phyloP scores from a whole-genome alignment of 208 protist species.

The Leishmania turanica region DNA sequence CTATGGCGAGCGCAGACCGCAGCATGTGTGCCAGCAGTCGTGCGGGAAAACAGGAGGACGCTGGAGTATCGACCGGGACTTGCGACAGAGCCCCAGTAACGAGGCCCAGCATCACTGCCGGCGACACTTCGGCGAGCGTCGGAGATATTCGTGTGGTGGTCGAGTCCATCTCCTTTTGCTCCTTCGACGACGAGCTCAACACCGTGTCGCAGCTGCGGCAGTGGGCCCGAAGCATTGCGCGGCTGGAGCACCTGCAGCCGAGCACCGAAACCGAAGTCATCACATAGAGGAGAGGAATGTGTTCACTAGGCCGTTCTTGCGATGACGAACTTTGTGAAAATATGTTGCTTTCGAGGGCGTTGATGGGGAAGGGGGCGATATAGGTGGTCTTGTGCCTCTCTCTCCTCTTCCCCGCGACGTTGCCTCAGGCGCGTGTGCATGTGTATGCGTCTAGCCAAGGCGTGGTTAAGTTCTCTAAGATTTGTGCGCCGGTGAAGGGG shows the following conservation, averaged over 20 bases:
- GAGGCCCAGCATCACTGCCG: background rate
- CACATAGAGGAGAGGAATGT: conserved; percentile 5
- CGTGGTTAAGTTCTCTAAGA: background rate
- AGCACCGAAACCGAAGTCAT: conserved; percentile 35
- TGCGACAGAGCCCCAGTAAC: background rate
- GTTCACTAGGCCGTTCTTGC: background rate
- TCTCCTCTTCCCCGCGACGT: background rate
- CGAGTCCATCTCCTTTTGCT: conserved; percentile 8
- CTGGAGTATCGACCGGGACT: background rate
- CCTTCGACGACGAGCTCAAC: conserved; percentile 30
- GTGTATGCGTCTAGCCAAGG: background rate
- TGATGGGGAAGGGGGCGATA: too few species aligned
- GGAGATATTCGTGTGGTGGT: conserved; percentile 8
- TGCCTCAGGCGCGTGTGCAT: background rate
- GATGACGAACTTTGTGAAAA: background rate
- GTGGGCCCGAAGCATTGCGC: conserved; percentile 24
- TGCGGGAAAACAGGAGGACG: background rate
- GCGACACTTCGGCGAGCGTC: conserved; percentile 1
- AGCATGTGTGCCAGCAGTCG: background rate
- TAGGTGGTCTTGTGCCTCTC: background rate
- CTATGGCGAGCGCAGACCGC: background rate
- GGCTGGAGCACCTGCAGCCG: conserved; percentile 19
- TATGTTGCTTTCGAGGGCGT: too few species aligned
- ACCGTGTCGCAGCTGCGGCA: conserved; percentile 24
- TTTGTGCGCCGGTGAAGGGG: background rate